Base-by-base conservation (phyloP, 352 stramenopile species). In the Pythium vanterpoolii region DNA sequence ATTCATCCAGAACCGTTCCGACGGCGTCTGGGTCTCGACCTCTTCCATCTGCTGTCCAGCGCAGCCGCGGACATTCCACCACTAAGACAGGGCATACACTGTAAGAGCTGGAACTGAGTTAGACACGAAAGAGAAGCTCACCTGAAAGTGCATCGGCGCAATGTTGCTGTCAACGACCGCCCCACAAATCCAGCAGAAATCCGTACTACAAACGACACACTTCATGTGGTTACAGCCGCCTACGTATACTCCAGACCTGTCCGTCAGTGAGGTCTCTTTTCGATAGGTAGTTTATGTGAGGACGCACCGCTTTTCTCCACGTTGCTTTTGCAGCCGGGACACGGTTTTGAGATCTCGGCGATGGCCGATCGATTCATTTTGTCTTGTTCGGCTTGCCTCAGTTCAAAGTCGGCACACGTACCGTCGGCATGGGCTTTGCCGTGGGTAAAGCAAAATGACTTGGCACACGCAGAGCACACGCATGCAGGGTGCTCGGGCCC, bases 171-270 rank as follows among this genome's bases (percentile, higher is more conserved):
- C 89, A n/a, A 97, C 86, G 42, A 93, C 56, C 44, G 77, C 66
- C 14, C 79, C 68, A 27, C 91, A 97, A 31, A 96, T 87, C 88
- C 89, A 97, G 66, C 91, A 97, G 59, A 97, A 98, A 52, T 87
- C 80, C n/a, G 76, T 89, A 23, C 61, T 74, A 63, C 90, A 97
- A 24, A 89, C 82, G 14, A 90, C 75, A 58, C 89, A 96, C 61
- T 94, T 96, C 74, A 97, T 97, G 66, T 97, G 89, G 61, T 97
- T 97, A 64, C 90, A 97, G 1, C 90, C 90, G 10, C 83, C 86
- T 76, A 39, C 24, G 9, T 11, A 36, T 19, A 27, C 28, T 18
- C n/a, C 3, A 54, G 10, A 24, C 19, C 14, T 31, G 24, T 33
- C 34, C 18, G 30, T 55, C 19, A 50, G 27, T 47, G 28, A 27